These are phyloP conservation scores for Baorangia bicolor DNA, from an alignment of 768 basidiomycete genomes.

Conservation along the genomic window DNA sequence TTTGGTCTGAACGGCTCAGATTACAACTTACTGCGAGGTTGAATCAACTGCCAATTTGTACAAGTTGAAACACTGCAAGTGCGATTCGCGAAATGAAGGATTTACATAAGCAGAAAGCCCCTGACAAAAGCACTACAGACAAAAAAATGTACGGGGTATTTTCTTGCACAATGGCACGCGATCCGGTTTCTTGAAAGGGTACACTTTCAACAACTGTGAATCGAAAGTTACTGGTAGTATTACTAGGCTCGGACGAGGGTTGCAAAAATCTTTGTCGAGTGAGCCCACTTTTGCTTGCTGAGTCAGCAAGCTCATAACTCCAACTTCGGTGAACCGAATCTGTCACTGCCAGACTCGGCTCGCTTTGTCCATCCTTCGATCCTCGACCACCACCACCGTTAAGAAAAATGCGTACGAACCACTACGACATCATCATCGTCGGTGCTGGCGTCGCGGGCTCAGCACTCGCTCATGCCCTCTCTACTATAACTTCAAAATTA, in stretches of 20 bases:
- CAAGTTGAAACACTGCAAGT: not conserved
- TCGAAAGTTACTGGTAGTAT: not conserved
- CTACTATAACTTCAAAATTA: constrained; percentile 44
- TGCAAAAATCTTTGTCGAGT: not conserved
- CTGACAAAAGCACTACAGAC: not conserved
- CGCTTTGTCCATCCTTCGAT: not conserved
- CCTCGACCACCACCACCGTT: not conserved
- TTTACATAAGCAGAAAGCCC: constrained; percentile 7
- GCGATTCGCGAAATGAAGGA: no score
- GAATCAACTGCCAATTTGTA: not conserved
- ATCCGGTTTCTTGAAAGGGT: not conserved
- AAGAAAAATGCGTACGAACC: constrained; percentile 11
- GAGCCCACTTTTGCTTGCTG: constrained; percentile 15
- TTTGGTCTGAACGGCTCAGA: not conserved
- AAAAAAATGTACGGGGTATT: not conserved
- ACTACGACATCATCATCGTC: constrained; percentile 83
- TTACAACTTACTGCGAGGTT: not conserved
- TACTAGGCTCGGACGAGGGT: not conserved
- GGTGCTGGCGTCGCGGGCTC: constrained; percentile 91
- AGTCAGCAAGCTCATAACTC: constrained; percentile 20
- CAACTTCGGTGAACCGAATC: no score
- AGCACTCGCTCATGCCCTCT: constrained; percentile 83
- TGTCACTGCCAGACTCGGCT: no score
- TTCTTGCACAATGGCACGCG: no score
- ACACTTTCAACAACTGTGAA: not conserved